These are phyloP conservation scores for Ehretia macrophylla DNA, from an alignment of 257 asterid species.

Conservation along the genomic window DNA sequence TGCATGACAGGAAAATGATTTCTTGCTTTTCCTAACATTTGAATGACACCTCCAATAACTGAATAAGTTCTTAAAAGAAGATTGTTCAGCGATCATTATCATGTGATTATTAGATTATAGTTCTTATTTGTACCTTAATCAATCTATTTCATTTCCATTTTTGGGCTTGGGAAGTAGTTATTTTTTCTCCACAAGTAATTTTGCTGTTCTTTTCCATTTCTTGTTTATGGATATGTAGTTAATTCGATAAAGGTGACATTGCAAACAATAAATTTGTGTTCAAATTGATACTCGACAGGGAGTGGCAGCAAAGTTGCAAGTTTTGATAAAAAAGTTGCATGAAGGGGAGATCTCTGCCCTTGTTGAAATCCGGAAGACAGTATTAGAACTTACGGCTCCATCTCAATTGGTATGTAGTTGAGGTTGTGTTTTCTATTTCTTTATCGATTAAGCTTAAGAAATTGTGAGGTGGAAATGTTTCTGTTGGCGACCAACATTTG, in stretches of 20 bases:
- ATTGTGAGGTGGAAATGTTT: too few species aligned
- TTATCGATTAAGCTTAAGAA: not conserved
- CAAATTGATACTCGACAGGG: conserved; percentile 36
- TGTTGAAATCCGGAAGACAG: conserved; percentile 67
- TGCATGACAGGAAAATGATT: too few species aligned
- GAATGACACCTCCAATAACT: too few species aligned
- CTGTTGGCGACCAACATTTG: too few species aligned
- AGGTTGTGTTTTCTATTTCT: conserved; percentile 8
- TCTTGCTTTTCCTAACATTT: too few species aligned
- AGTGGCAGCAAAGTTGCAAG: conserved; percentile 59
- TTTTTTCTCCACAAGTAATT: too few species aligned
- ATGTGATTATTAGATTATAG: too few species aligned
- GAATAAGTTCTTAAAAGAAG: too few species aligned
- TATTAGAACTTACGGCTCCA: conserved; percentile 83
- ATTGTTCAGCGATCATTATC: too few species aligned
- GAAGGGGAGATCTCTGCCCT: conserved; percentile 58
- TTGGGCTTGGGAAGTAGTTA: not conserved
- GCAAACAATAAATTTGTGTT: not conserved
- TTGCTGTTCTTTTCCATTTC: too few species aligned
- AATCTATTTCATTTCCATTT: not conserved
- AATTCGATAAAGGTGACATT: not conserved
- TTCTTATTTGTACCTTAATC: not conserved
- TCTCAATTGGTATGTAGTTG: conserved; percentile 57
- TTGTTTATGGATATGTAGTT: too few species aligned
- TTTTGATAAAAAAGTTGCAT: conserved; percentile 44